Conservation (phyloP, 768 basidiomycete species). For the Ramaria sp. region DNA sequence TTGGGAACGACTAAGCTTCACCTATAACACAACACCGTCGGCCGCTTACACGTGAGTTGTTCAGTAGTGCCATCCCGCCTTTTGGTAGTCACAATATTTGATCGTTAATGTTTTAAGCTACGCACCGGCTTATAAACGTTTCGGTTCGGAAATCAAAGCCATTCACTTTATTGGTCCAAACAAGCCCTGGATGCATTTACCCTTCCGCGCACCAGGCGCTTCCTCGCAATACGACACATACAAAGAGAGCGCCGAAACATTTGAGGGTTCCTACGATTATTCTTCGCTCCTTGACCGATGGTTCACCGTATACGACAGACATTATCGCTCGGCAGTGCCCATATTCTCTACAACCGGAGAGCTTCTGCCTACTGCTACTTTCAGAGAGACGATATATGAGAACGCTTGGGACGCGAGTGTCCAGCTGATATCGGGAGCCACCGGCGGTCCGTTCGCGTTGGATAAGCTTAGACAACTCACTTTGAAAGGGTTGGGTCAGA, state of each 20-base stretch:
- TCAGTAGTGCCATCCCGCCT: constrained; percentile 5
- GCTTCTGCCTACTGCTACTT: neutral
- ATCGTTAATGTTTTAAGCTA: constrained; percentile 42
- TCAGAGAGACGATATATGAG: constrained; percentile 29
- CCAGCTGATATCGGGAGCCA: neutral
- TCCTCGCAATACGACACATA: constrained; percentile 3
- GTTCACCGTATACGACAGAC: constrained; percentile 82
- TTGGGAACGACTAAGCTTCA: constrained; percentile 95
- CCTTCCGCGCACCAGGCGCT: constrained; percentile 55
- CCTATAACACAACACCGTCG: constrained; percentile 96
- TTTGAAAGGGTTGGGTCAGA: constrained; percentile 42
- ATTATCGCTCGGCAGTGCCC: constrained; percentile 52
- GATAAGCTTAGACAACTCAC: constrained; percentile 55
- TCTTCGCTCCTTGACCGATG: constrained; percentile 78
- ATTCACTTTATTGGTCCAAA: constrained; percentile 91
- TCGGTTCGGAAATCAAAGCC: constrained; percentile 74
- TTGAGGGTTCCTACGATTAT: constrained; percentile 51
- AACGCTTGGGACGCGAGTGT: constrained; percentile 64
- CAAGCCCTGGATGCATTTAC: constrained; percentile 85
- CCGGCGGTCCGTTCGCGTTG: constrained; percentile 33
- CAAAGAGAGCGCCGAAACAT: no score
- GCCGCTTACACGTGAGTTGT: constrained; percentile 85
- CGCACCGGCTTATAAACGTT: constrained; percentile 93
- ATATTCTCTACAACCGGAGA: neutral
- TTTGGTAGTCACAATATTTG: neutral